Evolutionary conservation across 495 filamentous ascomycete genomes (phyloP).

Genomic region (Apiosordaria backusii): DNA sequence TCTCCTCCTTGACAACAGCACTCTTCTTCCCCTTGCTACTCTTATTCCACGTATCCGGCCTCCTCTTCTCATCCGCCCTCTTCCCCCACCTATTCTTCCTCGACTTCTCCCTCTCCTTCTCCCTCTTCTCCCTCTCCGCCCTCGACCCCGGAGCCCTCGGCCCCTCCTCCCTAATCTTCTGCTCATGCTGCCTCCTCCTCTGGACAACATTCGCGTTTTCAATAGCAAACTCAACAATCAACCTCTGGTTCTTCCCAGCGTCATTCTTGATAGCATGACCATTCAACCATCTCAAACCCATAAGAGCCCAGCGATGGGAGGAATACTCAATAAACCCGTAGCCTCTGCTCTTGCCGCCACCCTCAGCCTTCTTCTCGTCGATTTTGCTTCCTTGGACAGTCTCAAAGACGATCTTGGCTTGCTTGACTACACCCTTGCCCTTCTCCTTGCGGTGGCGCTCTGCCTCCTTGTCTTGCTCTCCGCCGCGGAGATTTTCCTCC

Average conservation of each 20-base stretch:
- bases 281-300: slow-evolving; percentile 93
- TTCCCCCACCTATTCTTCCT: slow-evolving; percentile 6
- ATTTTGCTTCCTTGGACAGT: slow-evolving; percentile 77
- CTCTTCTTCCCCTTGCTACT: slow-evolving; percentile 12
- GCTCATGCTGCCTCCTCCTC: slow-evolving; percentile 68
- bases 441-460: slow-evolving; percentile 74
- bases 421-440: slow-evolving; percentile 88
- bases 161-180: slow-evolving; percentile 55
- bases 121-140: slow-evolving; percentile 1
- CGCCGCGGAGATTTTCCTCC: slow-evolving; percentile 76
- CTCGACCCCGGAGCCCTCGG: slow-evolving; percentile 4
- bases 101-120: not conserved
- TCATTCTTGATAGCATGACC: slow-evolving; percentile 62
- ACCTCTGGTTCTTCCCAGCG: slow-evolving; percentile 51
- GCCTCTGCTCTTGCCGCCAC: slow-evolving; percentile 78
- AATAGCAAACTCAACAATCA: slow-evolving; percentile 97
- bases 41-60: slow-evolving; percentile 12
- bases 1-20: slow-evolving; percentile 9
- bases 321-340: slow-evolving; percentile 98
- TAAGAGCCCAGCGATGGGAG: slow-evolving; percentile 88
- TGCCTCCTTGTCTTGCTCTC: slow-evolving; percentile 71
- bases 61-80: slow-evolving; percentile 7
- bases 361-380: slow-evolving; percentile 46
- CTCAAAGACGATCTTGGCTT: slow-evolving; percentile 94
- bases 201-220: slow-evolving; percentile 94